Base-by-base conservation (phyloP, 176 grass and related monocot species). In the Dactylis glomerata region DNA sequence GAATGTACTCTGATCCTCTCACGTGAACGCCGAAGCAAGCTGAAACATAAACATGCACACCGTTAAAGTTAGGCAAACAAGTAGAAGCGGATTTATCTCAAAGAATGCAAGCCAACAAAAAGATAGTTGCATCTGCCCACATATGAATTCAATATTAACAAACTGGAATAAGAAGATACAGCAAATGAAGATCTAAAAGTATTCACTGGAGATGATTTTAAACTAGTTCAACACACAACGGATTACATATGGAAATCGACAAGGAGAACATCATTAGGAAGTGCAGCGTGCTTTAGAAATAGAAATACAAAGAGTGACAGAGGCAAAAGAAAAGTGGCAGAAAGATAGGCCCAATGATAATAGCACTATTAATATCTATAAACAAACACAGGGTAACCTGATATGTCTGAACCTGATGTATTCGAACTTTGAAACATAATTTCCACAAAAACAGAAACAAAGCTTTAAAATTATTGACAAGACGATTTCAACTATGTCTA, bases 11-110 rank as follows among this genome's bases (percentile, higher is more conserved):
- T 3, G 91, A 98, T 79, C 93, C 93, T 89, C 93, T 94, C 69
- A 98, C 96, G 86, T 98, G 96, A 86, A 98, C 91, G 41, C 85
- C 87, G 86, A 98, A 98, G 87, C 96, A 98, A 84, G 96, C 96
- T 98, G 86, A 66, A 91, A 91, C 52, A 75, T 33, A 85, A 24
- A 16, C 44, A 30, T 69, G 19, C 44, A 75, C 54, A 67, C 17
- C 20, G 27, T 86, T 73, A 83, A 14, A 74, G 8, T 17, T 66
- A 68, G 59, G 30, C 51, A 45, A 32, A 31, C n/a, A 81, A 38
- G 8, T 47, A 46, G 24, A 24, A 4, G 45, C 4, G 19, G 27
- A 55, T 27, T 72, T 72, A 71, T 88, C 6, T 57, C 50, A 69
- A 26, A 74, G 19, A 40, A 65, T 5, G 45, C 11, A 82, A 27